Percentiles rank a stretch among this genome's conserved stretches.
These are phyloP conservation scores for Conidiobolus coronatus DNA, from an alignment of 371 early-diverging fungal species.

Conservation along the genomic window DNA sequence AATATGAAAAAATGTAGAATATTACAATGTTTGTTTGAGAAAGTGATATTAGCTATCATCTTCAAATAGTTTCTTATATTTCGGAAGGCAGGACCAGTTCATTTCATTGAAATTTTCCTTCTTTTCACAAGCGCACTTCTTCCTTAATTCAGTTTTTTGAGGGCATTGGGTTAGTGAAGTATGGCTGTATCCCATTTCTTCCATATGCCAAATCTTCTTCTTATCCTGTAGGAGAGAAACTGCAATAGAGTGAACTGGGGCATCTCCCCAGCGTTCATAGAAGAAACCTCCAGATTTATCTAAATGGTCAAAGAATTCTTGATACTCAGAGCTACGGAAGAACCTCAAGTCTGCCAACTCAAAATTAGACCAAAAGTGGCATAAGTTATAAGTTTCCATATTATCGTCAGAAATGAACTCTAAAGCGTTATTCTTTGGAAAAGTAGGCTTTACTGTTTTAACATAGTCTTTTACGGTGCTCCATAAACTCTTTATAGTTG, in stretches of 20 bases:
- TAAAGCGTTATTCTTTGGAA: slow-evolving; percentile 3
- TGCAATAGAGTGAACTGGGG: slow-evolving; percentile 78
- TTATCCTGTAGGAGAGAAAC: slow-evolving; percentile 36
- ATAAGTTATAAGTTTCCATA: slow-evolving; percentile 14
- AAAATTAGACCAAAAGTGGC: slow-evolving; percentile 95
- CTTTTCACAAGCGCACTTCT: not conserved
- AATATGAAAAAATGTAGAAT: too few relatives aligned
- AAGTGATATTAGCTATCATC: too few relatives aligned
- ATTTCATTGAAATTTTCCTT: too few relatives aligned
- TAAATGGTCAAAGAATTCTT: slow-evolving; percentile 51
- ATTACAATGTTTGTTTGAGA: too few relatives aligned
- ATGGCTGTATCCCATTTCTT: slow-evolving; percentile 59
- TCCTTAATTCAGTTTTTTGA: slow-evolving; percentile 13
- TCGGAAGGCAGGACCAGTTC: too few relatives aligned
- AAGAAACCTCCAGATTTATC: slow-evolving; percentile 79
- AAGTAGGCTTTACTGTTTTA: slow-evolving; percentile 12
- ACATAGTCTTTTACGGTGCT: slow-evolving; percentile 24
- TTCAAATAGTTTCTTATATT: too few relatives aligned
- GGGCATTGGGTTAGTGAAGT: slow-evolving; percentile 40
- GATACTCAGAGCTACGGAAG: slow-evolving; percentile 40
- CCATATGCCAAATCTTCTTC: slow-evolving; percentile 66
- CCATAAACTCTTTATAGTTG: slow-evolving; percentile 73
- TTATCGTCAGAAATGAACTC: slow-evolving; percentile 11
- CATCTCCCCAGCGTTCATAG: slow-evolving; percentile 94
- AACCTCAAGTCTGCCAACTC: slow-evolving; percentile 78